Evolutionary conservation across 78 protist species (phyloP).

Genomic region (Chrysochromulina tobinii): DNA sequence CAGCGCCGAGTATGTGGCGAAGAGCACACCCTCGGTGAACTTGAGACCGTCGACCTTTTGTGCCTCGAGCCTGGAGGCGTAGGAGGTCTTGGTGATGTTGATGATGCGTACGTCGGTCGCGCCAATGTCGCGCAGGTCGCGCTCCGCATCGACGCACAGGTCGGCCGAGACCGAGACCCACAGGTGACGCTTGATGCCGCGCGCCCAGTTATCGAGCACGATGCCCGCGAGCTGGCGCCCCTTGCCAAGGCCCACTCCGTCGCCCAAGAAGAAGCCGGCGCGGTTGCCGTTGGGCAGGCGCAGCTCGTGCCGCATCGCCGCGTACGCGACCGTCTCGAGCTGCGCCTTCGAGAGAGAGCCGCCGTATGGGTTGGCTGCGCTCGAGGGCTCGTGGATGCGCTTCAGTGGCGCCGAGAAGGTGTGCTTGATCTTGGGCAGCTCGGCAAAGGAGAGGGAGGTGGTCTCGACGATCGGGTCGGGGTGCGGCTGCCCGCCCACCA

Average conservation of each 20-base stretch:
- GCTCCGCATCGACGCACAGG: constrained; percentile 5
- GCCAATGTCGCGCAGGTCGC: background rate
- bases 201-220: background rate
- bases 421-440: background rate
- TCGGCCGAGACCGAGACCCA: constrained; percentile 33
- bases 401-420: too few species aligned
- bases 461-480: background rate
- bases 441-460: constrained; percentile 13
- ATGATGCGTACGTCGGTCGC: background rate
- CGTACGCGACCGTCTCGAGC: background rate
- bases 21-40: background rate
- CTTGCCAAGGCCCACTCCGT: constrained; percentile 24
- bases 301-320: background rate
- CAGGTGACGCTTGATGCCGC: constrained; percentile 30
- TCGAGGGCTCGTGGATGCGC: background rate
- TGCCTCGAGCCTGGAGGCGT: background rate
- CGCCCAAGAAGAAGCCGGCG: constrained; percentile 30
- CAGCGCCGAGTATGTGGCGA: constrained; percentile 44
- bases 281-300: background rate
- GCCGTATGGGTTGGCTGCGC: background rate
- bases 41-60: background rate
- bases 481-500: background rate
- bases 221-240: constrained; percentile 20
- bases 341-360: background rate
- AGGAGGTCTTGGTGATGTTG: background rate